Conservation (phyloP, 257 asterid genomes). For the Nemophila menziesii region DNA sequence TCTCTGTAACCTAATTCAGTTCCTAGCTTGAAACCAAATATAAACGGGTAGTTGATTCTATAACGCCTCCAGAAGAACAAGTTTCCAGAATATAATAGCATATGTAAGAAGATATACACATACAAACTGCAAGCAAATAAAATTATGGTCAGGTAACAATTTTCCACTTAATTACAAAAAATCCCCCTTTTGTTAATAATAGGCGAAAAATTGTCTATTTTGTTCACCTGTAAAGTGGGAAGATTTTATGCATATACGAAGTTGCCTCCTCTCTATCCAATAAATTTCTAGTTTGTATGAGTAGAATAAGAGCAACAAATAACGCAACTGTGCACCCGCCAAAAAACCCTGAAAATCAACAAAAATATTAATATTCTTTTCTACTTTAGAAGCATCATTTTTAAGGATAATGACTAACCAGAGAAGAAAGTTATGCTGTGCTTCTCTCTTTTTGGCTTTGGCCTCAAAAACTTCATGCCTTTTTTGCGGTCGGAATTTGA, state of each 20-base stretch:
- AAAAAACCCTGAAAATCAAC: conserved; percentile 47
- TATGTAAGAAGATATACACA: conserved; percentile 49
- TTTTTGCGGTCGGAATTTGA: conserved; percentile 46
- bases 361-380: neutral
- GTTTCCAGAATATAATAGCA: conserved; percentile 64
- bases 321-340: conserved; percentile 61
- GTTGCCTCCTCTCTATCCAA: conserved; percentile 30
- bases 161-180: neutral
- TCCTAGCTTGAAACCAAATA: conserved; percentile 76
- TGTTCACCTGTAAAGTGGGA: conserved; percentile 66
- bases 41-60: conserved; percentile 75
- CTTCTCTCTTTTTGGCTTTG: conserved; percentile 48
- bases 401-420: conserved; percentile 23
- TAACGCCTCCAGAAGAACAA: conserved; percentile 70
- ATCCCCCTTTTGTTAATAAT: neutral
- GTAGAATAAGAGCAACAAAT: conserved; percentile 46
- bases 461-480: conserved; percentile 77
- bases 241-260: conserved; percentile 40
- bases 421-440: conserved; percentile 57
- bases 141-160: conserved; percentile 1
- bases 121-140: conserved; percentile 48
- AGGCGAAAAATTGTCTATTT: neutral
- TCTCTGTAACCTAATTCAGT: conserved; percentile 69
- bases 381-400: neutral
- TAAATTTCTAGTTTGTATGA: conserved; percentile 40